Base-by-base conservation (phyloP, 441 rosid species). In the Mallotus repandus region DNA sequence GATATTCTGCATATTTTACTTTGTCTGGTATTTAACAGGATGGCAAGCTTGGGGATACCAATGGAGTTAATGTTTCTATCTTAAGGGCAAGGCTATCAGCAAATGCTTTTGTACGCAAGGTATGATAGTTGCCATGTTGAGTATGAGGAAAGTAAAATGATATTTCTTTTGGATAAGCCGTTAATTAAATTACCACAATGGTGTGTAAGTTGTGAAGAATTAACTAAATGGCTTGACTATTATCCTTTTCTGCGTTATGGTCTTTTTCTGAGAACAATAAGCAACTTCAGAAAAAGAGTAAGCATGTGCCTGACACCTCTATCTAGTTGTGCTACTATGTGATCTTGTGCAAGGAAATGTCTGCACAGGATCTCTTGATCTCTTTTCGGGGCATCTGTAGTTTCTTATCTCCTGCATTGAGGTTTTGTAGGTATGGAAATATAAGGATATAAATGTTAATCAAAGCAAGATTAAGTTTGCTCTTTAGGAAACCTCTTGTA, bases 61-160 rank as follows among this genome's bases (percentile, higher is more conserved):
- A 70, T 58, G 84, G 82, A 63, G 76, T 71, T 56, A 73, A 79
- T 78, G 64, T 86, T 74, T 79, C 83, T 76, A 73, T 77, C 12
- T 84, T 69, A 72, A 81, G 81, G 69, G 83, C 81, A 71, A 89
- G 86, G 78, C 73, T 81, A 71, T 87, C 97, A 19, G 77, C 83
- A 64, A 89, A 87, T 79, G 77, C 79, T 74, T 89, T 91, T 82
- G 87, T 88, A 82, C 73, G 56, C 70, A 91, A 92, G 98, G 99
- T 94, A 87, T 18, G 69, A n/a, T 68, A 49, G 8, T 63, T 50
- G 15, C 19, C 54, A 57, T 74, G 56, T 70, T 57, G 21, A 54
- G 38, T 50, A 15, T 62, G 46, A 9, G 19, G 5, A 53, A 52
- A 68, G 1, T 25, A 22, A 59, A 66, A n/a, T 45, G 19, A 29